These are phyloP conservation scores for Fusarium concolor DNA, from an alignment of 2,329 filamentous ascomycete genomes.

Conservation along the genomic window DNA sequence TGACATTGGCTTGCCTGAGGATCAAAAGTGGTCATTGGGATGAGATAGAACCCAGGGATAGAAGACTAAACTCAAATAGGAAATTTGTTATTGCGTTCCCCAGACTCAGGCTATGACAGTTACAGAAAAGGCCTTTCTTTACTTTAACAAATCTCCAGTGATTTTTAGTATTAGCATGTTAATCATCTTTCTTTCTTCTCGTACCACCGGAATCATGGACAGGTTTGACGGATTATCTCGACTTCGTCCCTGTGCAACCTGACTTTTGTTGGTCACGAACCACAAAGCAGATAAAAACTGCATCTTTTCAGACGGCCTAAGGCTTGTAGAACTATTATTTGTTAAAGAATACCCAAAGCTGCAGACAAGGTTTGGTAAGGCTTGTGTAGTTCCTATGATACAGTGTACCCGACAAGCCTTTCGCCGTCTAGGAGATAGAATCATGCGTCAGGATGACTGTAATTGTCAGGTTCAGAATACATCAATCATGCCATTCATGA, in stretches of 20 bases:
- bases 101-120: background rate
- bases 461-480: background rate
- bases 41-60: background rate
- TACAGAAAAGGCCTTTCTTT: background rate
- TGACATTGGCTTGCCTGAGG: background rate
- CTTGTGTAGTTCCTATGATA: too few relatives aligned
- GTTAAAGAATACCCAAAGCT: too few relatives aligned
- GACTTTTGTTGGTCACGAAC: background rate
- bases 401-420: too few relatives aligned
- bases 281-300: background rate
- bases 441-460: background rate
- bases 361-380: too few relatives aligned
- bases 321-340: too few relatives aligned
- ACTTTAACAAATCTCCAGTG: background rate
- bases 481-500: background rate
- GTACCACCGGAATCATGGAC: background rate
- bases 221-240: background rate
- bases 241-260: background rate
- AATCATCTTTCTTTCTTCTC: background rate
- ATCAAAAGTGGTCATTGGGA: background rate
- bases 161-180: background rate
- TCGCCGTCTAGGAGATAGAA: too few relatives aligned
- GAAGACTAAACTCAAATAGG: conserved; percentile 20
- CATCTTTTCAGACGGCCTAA: too few relatives aligned
- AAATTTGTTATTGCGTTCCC: conserved; percentile 17